Evolutionary conservation across 2,329 filamentous ascomycete genomes (phyloP).

Genomic region (Hypoxylon sp.): DNA sequence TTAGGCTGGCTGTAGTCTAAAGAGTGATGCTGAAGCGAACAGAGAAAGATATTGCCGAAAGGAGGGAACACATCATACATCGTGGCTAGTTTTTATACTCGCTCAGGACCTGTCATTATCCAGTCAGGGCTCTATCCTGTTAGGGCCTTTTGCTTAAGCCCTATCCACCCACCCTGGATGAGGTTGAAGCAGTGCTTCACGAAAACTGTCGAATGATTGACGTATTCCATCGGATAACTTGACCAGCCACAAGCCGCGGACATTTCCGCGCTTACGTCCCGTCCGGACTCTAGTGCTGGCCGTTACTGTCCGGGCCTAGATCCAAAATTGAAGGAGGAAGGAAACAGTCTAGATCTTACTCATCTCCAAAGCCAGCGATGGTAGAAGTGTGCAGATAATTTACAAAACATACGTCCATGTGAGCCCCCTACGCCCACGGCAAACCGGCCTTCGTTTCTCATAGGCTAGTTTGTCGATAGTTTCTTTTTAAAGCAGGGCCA

Average conservation of each 20-base stretch:
- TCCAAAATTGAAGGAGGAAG: not conserved
- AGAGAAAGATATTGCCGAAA: conserved; percentile 1
- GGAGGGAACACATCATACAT: not conserved
- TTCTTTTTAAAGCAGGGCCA: conserved; percentile 10
- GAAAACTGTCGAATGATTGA: conserved; percentile 13
- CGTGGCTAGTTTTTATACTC: conserved; percentile 17
- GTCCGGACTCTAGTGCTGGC: conserved; percentile 1
- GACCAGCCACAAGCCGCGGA: not conserved
- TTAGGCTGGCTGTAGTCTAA: conserved; percentile 15
- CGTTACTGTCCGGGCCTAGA: not conserved
- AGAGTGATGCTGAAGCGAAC: not conserved
- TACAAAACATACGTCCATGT: not conserved
- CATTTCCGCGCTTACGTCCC: not conserved
- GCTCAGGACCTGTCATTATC: not conserved
- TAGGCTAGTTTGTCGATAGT: not conserved
- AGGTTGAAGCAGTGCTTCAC: not conserved
- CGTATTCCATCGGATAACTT: conserved; percentile 18
- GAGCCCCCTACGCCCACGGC: not conserved
- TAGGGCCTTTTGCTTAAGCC: not conserved
- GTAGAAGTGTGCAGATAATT: not conserved
- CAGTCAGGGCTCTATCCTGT: not conserved
- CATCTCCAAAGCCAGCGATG: not conserved
- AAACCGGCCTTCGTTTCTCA: not conserved
- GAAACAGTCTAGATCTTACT: conserved; percentile 2
- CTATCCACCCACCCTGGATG: not conserved